Percentiles rank a stretch among this genome's conserved stretches.
Conservation (phyloP, 768 basidiomycete genomes). For the Leccinum uliginosum region DNA sequence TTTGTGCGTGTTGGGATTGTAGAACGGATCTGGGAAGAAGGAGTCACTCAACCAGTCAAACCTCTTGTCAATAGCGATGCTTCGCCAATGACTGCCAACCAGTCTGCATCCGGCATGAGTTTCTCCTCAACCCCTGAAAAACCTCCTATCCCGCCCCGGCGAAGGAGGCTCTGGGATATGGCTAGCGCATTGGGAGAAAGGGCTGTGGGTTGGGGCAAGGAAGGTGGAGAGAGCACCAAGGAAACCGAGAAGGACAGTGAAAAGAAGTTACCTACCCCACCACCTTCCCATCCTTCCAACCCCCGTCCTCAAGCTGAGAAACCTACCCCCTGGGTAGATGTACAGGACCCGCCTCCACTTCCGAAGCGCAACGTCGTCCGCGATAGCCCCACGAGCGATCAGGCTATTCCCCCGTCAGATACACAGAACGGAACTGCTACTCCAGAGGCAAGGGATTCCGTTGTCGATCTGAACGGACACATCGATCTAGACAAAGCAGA, state of each 20-base stretch:
- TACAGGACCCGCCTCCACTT: constrained; percentile 41
- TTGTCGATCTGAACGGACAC: constrained; percentile 2
- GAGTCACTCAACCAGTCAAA: constrained; percentile 36
- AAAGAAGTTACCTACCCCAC: constrained; percentile 17
- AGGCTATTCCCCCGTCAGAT: background rate
- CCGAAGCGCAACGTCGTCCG: constrained; percentile 46
- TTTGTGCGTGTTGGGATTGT: constrained; percentile 80
- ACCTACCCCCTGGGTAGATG: constrained; percentile 7
- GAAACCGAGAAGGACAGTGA: constrained; percentile 34
- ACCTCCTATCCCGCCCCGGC: constrained; percentile 61
- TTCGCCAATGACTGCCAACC: background rate
- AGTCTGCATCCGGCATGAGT: background rate
- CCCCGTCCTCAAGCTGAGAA: constrained; percentile 19
- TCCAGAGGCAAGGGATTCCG: constrained; percentile 3
- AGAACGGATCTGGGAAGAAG: constrained; percentile 89
- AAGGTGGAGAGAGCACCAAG: constrained; percentile 25
- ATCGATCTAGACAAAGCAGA: constrained; percentile 7
- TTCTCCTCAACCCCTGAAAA: constrained; percentile 31
- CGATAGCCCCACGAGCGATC: constrained; percentile 12
- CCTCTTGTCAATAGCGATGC: constrained; percentile 14
- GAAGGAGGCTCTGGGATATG: constrained; percentile 64
- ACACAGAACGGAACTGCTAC: background rate
- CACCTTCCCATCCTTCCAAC: constrained; percentile 25
- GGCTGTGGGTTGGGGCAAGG: constrained; percentile 52
- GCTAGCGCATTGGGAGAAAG: constrained; percentile 57